Evolutionary conservation across 306 rosid genomes (phyloP).

Genomic region (Aeschynomene evenia): DNA sequence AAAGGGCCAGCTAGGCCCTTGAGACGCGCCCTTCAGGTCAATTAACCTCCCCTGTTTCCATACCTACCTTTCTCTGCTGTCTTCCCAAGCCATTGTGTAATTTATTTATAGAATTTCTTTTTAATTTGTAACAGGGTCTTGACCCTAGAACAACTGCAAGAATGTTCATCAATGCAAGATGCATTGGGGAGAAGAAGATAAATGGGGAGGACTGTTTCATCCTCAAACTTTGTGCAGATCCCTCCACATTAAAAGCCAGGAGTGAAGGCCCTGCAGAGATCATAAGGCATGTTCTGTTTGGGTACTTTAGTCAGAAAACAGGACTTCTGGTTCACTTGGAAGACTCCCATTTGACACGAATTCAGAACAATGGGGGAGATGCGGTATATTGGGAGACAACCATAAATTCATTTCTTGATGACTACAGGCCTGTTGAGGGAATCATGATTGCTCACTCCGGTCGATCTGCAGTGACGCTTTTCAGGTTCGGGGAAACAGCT

Average conservation of each 20-base stretch:
- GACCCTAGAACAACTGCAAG: conserved; percentile 81
- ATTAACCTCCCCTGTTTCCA: background rate
- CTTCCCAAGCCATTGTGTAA: background rate
- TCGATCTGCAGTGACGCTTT: conserved; percentile 70
- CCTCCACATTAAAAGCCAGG: conserved; percentile 68
- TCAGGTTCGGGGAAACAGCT: conserved; percentile 85
- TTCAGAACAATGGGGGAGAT: conserved; percentile 79
- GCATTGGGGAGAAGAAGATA: conserved; percentile 78
- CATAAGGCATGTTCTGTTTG: conserved; percentile 75
- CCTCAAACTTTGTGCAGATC: conserved; percentile 77
- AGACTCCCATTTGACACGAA: conserved; percentile 85
- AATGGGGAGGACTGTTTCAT: conserved; percentile 77
- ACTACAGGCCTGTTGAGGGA: conserved; percentile 72
- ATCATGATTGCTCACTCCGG: conserved; percentile 81
- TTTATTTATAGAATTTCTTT: background rate
- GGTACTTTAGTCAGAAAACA: conserved; percentile 87
- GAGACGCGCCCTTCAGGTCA: conserved; percentile 76
- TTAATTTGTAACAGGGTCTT: conserved; percentile 48
- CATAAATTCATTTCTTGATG: conserved; percentile 72
- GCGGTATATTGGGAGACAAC: conserved; percentile 90
- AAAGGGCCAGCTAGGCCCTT: conserved; percentile 83
- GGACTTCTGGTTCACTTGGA: conserved; percentile 76
- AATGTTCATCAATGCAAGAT: conserved; percentile 69
- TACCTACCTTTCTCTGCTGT: background rate
- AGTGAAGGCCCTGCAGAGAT: conserved; percentile 89